phyloP scores from a whole-genome alignment of 2,329 filamentous ascomycete genomes.

The Aspergillus transmontanensis region DNA sequence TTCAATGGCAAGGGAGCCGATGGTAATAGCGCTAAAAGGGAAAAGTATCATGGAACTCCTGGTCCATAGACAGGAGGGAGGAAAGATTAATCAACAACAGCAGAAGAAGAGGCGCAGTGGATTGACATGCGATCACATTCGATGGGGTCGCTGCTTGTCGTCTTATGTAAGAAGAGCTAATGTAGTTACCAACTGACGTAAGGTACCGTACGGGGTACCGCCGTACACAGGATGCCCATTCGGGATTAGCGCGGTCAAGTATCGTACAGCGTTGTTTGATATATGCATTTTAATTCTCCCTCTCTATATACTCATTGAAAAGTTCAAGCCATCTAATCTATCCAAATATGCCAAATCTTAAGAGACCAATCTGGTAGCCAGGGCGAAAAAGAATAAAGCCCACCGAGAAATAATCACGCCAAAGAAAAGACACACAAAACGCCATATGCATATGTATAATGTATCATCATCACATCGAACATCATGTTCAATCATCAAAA shows the following conservation, averaged over 20 bases:
- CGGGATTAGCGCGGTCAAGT: background rate
- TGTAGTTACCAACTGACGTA: background rate
- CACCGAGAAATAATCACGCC: background rate
- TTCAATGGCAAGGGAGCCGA: slow-evolving; percentile 17
- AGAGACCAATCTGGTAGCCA: background rate
- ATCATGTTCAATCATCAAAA: background rate
- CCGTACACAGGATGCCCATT: background rate
- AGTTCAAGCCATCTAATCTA: background rate
- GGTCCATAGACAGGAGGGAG: slow-evolving; percentile 31
- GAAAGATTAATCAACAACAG: slow-evolving; percentile 6
- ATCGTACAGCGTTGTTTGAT: no score
- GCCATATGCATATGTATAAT: slow-evolving; percentile 8
- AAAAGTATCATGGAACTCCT: slow-evolving; percentile 22
- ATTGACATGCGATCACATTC: background rate
- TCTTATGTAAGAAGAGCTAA: background rate
- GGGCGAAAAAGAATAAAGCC: background rate
- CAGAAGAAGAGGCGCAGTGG: slow-evolving; percentile 6
- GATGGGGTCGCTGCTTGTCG: background rate
- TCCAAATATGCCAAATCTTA: background rate
- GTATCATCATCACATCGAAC: background rate
- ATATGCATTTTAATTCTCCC: background rate
- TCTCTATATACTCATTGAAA: background rate
- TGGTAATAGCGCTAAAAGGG: slow-evolving; percentile 2
- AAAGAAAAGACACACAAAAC: slow-evolving; percentile 5
- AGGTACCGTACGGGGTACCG: background rate